Base-by-base conservation (phyloP, 352 stramenopile species). In the Aphanomyces astaci region DNA sequence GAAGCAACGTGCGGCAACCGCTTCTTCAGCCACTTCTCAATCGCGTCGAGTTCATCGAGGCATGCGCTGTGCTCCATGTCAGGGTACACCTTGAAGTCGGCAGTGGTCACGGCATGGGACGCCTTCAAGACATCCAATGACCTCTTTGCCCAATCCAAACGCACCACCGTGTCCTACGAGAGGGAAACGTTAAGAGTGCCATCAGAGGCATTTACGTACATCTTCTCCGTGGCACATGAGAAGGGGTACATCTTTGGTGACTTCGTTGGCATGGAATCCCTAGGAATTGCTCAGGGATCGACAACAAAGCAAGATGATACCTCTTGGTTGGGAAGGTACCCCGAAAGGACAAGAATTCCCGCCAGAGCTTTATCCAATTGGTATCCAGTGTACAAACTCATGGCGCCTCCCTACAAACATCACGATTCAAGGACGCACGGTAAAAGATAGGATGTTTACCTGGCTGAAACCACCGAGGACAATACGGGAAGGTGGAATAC, bases 381-480 rank as follows among this genome's bases (percentile, higher is more conserved):
- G 69, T 78, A 92, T 5, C 79, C 82, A n/a, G 81, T 92, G 69
- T 87, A 90, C 0, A 98, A 75, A 51, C 81, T 92, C 62, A 98
- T 71, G 9, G 94, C 92, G 2, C 86, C 94, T 25, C 96, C 96
- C 79, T 89, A 32, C 17, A 71, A 28, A 45, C 19, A 53, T 0
- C 43, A 60, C n/a, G n/a, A n/a, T n/a, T 30, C 25, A 19, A 51
- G 1, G n/a, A 69, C 3, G 15, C 24, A 4, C 27, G 19, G 9
- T 17, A 1, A 40, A 65, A 7, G 40, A 52, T 22, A 31, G 25
- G 9, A 27, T 32, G 11, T 30, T 25, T 30, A 79, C 62, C 71
- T 98, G 95, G 64, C 80, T 96, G 75, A 99, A 99, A 30, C 96
- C 96, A 15, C 86, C 92, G 33, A 99, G 75, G 4, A 98, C 86